Base-by-base conservation (phyloP, 345 rosid genomes). In the Rubroshorea leprosula region DNA sequence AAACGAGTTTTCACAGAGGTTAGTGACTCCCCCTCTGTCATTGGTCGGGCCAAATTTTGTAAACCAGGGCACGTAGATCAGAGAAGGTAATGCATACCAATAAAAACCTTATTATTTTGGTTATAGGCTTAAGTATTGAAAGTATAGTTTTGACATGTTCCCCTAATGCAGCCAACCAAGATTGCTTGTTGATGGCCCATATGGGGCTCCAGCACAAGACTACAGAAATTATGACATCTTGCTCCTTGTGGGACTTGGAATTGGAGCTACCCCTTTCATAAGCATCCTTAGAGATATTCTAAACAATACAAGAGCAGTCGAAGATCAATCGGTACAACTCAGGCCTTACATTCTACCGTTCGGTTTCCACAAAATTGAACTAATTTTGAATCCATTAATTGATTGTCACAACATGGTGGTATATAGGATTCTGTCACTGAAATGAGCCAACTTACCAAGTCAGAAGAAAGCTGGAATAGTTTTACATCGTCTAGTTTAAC, bases 121-220 rank as follows among this genome's bases (percentile, higher is more conserved):
- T 22, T 35, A 44, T 13, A 12, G 6, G 5, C n/a, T 16, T 17
- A 47, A 20, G 49, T 22, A 29, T 0, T n/a, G 17, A 27, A 13
- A 16, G 49, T 54, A 29, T 60, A 10, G 15, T 68, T 12, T 14
- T 21, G 47, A 38, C 15, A 23, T 11, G 56, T 48, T 59, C 47
- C 10, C 43, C 17, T 53, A 39, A 12, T 76, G 80, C 88, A 92
- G 97, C 55, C 89, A 72, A 59, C 96, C 93, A 0, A 86, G 70
- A 62, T 61, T 92, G 59, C 70, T 73, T 14, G 80, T 87, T 9
- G 99, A 89, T 53, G 99, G 99, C 57, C 99, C 99, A 7, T 93
- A 87, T 15, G 99, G 99, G 23, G 96, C 99, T 39, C 96, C 97
- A 18, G 96, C 99, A 26, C 99, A 93, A 57, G 97, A 93, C 80